Conservation (phyloP, 75 land plant species). For the Picea glauca region DNA sequence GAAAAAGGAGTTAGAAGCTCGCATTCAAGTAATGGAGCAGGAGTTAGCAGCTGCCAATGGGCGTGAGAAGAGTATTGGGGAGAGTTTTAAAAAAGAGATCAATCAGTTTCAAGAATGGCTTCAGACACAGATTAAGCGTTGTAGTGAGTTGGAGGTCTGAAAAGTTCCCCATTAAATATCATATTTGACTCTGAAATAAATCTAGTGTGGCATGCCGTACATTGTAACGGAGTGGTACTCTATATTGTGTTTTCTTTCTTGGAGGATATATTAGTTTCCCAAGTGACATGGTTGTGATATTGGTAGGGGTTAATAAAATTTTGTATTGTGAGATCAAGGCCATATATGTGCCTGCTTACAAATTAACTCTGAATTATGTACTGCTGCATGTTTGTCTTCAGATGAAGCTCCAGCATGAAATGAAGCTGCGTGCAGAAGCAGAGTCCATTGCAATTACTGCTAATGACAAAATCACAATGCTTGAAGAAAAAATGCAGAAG, state of each 20-base stretch:
- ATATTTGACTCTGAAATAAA: not conserved
- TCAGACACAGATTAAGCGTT: constrained; percentile 44
- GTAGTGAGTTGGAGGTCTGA: constrained; percentile 70
- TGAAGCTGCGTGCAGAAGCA: constrained; percentile 53
- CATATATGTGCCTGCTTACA: not conserved
- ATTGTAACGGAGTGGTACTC: not conserved
- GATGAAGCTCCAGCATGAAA: constrained; percentile 70
- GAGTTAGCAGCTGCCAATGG: constrained; percentile 69
- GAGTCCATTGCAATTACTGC: constrained; percentile 51
- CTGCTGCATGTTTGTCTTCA: constrained; percentile 1
- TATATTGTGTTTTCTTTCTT: not conserved
- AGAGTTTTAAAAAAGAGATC: constrained; percentile 61
- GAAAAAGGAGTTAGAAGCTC: constrained; percentile 34
- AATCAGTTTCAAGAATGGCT: constrained; percentile 54
- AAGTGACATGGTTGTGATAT: not conserved
- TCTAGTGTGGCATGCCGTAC: not conserved
- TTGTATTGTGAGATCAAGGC: not conserved
- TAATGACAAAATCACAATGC: constrained; percentile 29
- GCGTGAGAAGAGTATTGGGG: constrained; percentile 61
- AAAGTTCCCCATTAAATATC: not conserved
- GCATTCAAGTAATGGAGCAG: constrained; percentile 47
- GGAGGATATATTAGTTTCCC: not conserved
- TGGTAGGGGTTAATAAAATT: not conserved
- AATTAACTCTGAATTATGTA: not conserved
- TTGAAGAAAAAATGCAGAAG: constrained; percentile 41